These are phyloP conservation scores for Sedum album DNA, from an alignment of 164 flowering plant genomes.

Conservation along the genomic window DNA sequence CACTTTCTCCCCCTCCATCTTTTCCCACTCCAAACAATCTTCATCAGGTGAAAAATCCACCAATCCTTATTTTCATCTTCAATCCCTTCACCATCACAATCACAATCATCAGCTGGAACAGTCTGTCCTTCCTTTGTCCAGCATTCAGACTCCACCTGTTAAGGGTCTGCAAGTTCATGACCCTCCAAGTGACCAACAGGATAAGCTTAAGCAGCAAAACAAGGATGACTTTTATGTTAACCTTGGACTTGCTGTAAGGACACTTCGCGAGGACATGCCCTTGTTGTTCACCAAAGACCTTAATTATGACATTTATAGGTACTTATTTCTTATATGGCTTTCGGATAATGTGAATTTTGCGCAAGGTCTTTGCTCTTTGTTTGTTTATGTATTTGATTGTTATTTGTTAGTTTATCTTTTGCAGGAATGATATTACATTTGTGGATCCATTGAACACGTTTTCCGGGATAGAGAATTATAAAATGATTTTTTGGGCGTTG, in stretches of 20 bases:
- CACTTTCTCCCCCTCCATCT: conserved; percentile 38
- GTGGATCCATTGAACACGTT: conserved; percentile 78
- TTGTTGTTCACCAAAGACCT: conserved; percentile 66
- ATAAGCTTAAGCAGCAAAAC: conserved; percentile 39
- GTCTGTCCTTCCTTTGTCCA: conserved; percentile 18
- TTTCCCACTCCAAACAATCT: conserved; percentile 25
- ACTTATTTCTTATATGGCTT: conserved; percentile 5
- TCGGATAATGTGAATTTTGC: background rate
- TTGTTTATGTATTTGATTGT: too few species aligned
- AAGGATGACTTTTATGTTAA: conserved; percentile 74
- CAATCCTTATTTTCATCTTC: conserved; percentile 5
- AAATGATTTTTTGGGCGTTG: conserved; percentile 78
- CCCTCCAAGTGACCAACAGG: conserved; percentile 21
- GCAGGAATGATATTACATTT: conserved; percentile 77
- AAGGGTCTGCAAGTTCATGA: conserved; percentile 25
- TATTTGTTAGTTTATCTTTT: conserved; percentile 5
- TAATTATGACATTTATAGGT: conserved; percentile 87
- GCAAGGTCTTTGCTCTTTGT: background rate
- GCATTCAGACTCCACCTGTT: conserved; percentile 34
- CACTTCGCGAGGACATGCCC: conserved; percentile 88
- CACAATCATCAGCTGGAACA: conserved; percentile 12
- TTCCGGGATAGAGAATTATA: conserved; percentile 75
- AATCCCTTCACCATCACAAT: conserved; percentile 11
- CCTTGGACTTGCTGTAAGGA: conserved; percentile 74
- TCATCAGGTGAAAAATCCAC: conserved; percentile 14